Conservation (phyloP, 2,329 filamentous ascomycete genomes). For the Aspergillus nomiae region DNA sequence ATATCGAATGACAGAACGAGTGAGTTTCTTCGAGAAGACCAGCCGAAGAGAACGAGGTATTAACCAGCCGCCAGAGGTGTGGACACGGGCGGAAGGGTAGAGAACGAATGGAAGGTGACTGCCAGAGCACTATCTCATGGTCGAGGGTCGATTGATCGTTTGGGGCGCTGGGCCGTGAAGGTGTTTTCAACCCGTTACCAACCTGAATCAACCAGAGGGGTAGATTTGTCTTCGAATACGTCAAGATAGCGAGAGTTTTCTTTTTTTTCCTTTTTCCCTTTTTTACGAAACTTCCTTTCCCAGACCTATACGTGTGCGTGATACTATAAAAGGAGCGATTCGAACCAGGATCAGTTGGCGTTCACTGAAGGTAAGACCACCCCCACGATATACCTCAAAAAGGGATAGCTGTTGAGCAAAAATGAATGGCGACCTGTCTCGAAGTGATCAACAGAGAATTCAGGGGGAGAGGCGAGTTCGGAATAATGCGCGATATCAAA, state of each 20-base stretch:
- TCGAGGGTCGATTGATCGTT: constrained; percentile 14
- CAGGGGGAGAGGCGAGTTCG: constrained; percentile 16
- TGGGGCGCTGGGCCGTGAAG: constrained; percentile 8
- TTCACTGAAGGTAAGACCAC: constrained; percentile 6
- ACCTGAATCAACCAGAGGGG: not conserved
- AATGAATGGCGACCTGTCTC: constrained; percentile 20
- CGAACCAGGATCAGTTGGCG: not conserved
- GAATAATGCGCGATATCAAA: constrained; percentile 27
- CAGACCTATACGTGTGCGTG: not conserved
- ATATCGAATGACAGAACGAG: constrained; percentile 49
- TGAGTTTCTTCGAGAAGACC: constrained; percentile 27
- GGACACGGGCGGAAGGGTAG: constrained; percentile 14
- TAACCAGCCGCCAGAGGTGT: constrained; percentile 29
- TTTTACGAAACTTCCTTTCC: not conserved
- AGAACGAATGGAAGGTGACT: constrained; percentile 30
- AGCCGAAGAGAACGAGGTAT: constrained; percentile 31
- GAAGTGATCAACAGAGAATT: constrained; percentile 17
- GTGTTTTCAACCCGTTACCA: not conserved
- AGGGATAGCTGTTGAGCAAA: constrained; percentile 3
- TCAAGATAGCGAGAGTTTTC: not conserved
- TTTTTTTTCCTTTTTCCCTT: not conserved
- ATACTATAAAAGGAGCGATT: constrained; percentile 5
- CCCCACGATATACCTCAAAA: constrained; percentile 9
- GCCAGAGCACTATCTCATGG: constrained; percentile 42
- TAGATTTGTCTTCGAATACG: not conserved